Evolutionary conservation across 2,329 filamentous ascomycete genomes (phyloP), one percentile per base, ranked within the genome.

Genomic region (Fonsecaea pugnacius): DNA sequence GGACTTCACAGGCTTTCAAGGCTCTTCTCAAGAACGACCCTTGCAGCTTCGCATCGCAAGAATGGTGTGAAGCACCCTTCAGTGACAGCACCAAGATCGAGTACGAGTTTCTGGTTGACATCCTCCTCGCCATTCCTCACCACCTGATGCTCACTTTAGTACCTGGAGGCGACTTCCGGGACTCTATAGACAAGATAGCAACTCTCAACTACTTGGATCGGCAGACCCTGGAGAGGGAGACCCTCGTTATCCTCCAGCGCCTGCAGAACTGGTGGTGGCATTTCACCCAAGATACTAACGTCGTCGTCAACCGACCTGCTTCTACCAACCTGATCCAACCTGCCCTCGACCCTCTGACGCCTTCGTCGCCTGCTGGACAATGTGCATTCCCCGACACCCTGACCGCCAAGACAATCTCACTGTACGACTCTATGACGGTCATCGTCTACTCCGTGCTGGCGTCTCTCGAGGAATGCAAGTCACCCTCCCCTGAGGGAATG

Each of bases 181-280:
- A 33, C 21, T 46, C 27, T 16, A 35, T 58, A 12, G 21, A 32
- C 38, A 50, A 21, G 38, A 58, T 58, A 9, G 18, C 36, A n/a
- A 4, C 21, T 12, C 36, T 58, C 24, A 8, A 30, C 12, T 7
- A n/a, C 12, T 46, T 24, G 4, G 36, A 46, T 12, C 40, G 16
- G 43, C 9, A 30, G 12, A 18, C 27, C 9, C 56, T 58, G 21
- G 40, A 58, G 35, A 33, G 27, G 43, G 56, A 58, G 33, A 58
- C 40, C 1, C 38, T 58, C 8, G 16, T 30, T n/a, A 12, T 58
- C n/a, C 40, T 58, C 2, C 38, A 50, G 12, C 32, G 43, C 14
- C 33, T 58, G n/a, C 56, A 58, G 7, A 58, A 48, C 8, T 58
- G 38, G 56, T 58, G 56, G 56, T 58, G 38, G 56, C 38, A 58